Evolutionary conservation across 768 basidiomycete species (phyloP).

Genomic region (Tylopilus intermedius): DNA sequence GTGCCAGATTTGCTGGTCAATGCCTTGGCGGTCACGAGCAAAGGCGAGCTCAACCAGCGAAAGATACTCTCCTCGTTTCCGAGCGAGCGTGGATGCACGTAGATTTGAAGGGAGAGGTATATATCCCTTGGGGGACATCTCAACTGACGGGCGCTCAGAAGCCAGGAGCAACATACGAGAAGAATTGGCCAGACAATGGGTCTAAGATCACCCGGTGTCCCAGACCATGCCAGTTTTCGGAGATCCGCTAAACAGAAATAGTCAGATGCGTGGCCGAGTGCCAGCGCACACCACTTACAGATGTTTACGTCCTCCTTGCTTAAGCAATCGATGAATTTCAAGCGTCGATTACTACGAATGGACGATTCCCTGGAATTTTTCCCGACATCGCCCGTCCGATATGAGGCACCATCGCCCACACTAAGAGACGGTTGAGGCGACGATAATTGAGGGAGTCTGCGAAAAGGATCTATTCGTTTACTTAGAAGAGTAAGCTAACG

Average conservation of each 20-base stretch:
- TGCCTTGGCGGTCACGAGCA: conserved; percentile 73
- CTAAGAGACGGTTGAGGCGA: conserved; percentile 3
- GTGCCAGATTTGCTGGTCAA: conserved; percentile 98
- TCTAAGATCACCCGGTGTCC: conserved; percentile 81
- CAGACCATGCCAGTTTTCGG: conserved; percentile 90
- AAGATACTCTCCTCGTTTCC: conserved; percentile 89
- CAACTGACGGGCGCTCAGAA: conserved; percentile 1
- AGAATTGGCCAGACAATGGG: conserved; percentile 93
- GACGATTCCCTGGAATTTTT: conserved; percentile 70
- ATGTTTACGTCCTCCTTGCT: conserved; percentile 76
- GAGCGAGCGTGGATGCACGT: conserved; percentile 68
- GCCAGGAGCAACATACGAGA: conserved; percentile 53
- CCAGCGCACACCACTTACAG: conserved; percentile 40
- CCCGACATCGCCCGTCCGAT: conserved; percentile 37
- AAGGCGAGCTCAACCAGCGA: conserved; percentile 89
- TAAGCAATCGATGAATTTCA: conserved; percentile 80
- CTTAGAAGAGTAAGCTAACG: conserved; percentile 24
- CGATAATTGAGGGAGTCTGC: conserved; percentile 34
- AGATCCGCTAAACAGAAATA: conserved; percentile 55
- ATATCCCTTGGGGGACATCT: conserved; percentile 64
- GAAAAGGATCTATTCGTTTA: conserved; percentile 51
- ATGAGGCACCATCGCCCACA: conserved; percentile 8
- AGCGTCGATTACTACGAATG: conserved; percentile 69
- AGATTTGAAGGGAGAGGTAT: conserved; percentile 78
- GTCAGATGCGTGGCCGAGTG: conserved; percentile 3